Conservation (phyloP, 768 basidiomycete species). For the Steccherinum ochraceum region DNA sequence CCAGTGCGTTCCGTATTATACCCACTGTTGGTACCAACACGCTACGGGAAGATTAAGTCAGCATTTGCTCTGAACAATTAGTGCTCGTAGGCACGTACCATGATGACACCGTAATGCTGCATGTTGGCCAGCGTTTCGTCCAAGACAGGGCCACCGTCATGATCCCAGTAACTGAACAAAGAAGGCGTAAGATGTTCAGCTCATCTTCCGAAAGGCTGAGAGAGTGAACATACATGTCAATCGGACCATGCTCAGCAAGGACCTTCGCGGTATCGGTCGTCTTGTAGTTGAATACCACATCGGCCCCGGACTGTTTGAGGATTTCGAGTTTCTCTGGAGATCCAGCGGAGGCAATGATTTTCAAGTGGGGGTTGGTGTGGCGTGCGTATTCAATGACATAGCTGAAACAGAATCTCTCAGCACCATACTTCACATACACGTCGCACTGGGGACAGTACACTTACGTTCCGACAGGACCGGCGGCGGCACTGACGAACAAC, state of each 20-base stretch:
- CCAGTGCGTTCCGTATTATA: conserved; percentile 3
- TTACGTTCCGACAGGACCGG: conserved; percentile 20
- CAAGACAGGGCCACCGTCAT: conserved; percentile 23
- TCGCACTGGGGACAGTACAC: too few relatives aligned
- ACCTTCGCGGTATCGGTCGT: conserved; percentile 44
- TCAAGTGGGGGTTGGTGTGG: conserved; percentile 28
- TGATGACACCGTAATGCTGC: conserved; percentile 14
- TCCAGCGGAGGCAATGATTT: conserved; percentile 68
- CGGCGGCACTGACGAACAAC: conserved; percentile 41
- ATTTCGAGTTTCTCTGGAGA: conserved; percentile 66
- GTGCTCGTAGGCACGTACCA: conserved; percentile 27
- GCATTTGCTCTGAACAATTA: too few relatives aligned
- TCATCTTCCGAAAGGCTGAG: too few relatives aligned
- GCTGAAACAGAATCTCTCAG: conserved; percentile 14
- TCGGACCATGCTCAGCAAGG: conserved; percentile 48
- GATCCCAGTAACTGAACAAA: conserved; percentile 28
- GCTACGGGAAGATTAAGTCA: background rate
- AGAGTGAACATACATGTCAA: conserved; percentile 36
- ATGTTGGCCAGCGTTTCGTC: conserved; percentile 20
- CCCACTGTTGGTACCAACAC: conserved; percentile 7
- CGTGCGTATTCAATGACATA: conserved; percentile 39
- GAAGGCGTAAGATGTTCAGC: too few relatives aligned
- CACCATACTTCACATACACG: too few relatives aligned
- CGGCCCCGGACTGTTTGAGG: conserved; percentile 52
- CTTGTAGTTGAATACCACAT: conserved; percentile 74